phyloP scores from a whole-genome alignment of 1,139 yeast species.

The Diutina rugosa region DNA sequence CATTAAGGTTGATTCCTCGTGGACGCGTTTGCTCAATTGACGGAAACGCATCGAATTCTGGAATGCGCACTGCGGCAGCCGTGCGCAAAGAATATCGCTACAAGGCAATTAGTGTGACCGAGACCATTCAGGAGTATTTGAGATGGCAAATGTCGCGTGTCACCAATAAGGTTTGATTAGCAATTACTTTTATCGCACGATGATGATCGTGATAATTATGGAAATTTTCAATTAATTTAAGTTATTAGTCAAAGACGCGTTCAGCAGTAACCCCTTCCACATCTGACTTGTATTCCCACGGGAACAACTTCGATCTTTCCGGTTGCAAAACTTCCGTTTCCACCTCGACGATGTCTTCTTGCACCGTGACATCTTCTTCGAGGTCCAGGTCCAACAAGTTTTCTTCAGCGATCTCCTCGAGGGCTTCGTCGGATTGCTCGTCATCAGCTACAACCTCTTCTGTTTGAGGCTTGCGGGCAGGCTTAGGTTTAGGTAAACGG shows the following conservation, averaged over 20 bases:
- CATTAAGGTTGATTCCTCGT: not conserved
- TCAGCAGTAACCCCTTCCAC: constrained; percentile 9
- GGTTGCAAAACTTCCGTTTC: not conserved
- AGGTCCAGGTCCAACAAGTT: constrained; percentile 1
- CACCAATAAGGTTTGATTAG: not conserved
- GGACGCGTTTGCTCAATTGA: not conserved
- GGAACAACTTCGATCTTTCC: constrained; percentile 13
- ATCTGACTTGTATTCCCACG: constrained; percentile 14
- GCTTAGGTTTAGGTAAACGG: not conserved
- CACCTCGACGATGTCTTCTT: not conserved
- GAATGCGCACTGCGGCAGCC: not conserved
- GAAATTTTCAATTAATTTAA: too few relatives aligned
- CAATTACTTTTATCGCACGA: not conserved
- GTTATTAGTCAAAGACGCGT: constrained; percentile 15
- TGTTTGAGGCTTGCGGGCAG: not conserved
- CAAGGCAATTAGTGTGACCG: not conserved
- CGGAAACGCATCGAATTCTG: not conserved
- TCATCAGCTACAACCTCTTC: not conserved
- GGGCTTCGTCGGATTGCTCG: not conserved
- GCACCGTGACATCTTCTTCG: not conserved
- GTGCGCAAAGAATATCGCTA: not conserved
- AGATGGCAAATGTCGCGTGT: too few relatives aligned
- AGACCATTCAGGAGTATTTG: not conserved
- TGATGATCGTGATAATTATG: not conserved
- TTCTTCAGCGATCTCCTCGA: not conserved